phyloP scores from a whole-genome alignment of 2,329 filamentous ascomycete genomes.

The Colletotrichum sp. region DNA sequence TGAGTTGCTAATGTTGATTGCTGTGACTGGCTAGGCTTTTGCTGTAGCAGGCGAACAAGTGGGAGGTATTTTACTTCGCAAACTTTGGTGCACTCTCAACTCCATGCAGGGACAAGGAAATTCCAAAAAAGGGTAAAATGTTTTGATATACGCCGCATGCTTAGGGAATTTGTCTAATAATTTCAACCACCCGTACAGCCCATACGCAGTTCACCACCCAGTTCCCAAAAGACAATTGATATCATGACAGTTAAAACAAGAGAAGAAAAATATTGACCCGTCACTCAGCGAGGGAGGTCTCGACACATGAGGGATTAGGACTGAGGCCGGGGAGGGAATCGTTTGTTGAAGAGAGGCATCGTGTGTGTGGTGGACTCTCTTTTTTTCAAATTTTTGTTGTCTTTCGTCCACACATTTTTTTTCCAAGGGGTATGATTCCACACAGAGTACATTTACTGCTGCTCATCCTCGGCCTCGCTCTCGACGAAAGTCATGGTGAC shows the following conservation, averaged over 20 bases:
- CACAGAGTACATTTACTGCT: conserved; percentile 24
- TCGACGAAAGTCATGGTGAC: conserved; percentile 53
- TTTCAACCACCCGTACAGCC: background rate
- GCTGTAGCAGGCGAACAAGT: background rate
- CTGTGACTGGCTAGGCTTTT: background rate
- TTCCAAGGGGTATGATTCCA: background rate
- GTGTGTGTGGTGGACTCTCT: background rate
- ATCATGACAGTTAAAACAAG: conserved; percentile 6
- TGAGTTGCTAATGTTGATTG: background rate
- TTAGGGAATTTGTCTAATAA: conserved; percentile 3
- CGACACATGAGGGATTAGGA: conserved; percentile 6
- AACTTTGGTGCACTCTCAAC: background rate
- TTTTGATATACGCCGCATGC: conserved; percentile 2
- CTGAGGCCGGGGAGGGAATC: background rate
- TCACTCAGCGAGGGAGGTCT: background rate
- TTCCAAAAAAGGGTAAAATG: background rate
- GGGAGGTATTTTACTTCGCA: background rate
- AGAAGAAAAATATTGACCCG: background rate
- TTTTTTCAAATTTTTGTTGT: background rate
- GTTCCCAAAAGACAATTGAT: conserved; percentile 7
- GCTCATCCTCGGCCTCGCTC: conserved; percentile 37
- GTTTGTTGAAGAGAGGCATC: background rate
- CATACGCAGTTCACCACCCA: background rate
- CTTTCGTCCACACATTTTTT: background rate
- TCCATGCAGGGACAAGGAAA: background rate